These are phyloP conservation scores for Penicillium corylophilum DNA, from an alignment of 2,329 filamentous ascomycete genomes.

Conservation along the genomic window DNA sequence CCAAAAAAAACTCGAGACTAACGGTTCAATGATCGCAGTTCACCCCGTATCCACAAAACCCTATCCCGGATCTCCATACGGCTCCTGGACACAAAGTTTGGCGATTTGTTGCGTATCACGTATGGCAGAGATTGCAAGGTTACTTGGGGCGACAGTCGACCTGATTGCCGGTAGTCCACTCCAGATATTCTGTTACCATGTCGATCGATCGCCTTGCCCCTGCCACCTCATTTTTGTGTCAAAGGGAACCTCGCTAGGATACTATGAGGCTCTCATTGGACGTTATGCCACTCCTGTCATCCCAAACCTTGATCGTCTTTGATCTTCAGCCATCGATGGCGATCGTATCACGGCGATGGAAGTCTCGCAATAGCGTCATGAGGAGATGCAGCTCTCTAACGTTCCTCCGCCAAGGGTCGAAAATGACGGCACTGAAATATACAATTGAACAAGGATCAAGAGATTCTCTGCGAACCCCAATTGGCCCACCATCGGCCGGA, in stretches of 20 bases:
- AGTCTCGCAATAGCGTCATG: slow-evolving; percentile 2
- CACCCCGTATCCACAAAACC: neutral
- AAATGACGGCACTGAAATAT: neutral
- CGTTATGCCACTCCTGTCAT: slow-evolving; percentile 8
- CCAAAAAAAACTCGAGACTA: neutral
- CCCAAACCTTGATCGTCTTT: slow-evolving; percentile 10
- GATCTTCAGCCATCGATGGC: slow-evolving; percentile 8
- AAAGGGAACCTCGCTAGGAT: neutral
- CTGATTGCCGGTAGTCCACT: slow-evolving; percentile 9
- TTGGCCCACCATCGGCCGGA: slow-evolving; percentile 3
- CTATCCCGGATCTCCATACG: slow-evolving; percentile 3
- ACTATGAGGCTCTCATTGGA: slow-evolving; percentile 9
- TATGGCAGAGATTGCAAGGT: slow-evolving; percentile 19
- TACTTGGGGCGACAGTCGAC: slow-evolving; percentile 14
- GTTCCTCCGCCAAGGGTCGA: slow-evolving; percentile 4
- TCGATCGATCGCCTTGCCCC: neutral
- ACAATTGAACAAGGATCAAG: slow-evolving; percentile 5
- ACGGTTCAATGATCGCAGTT: neutral
- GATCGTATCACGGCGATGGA: slow-evolving; percentile 11
- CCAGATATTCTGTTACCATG: slow-evolving; percentile 2
- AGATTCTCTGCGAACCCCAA: neutral
- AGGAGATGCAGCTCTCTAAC: slow-evolving; percentile 1
- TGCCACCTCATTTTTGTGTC: neutral
- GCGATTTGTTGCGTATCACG: slow-evolving; percentile 18
- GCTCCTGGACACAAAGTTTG: slow-evolving; percentile 18